Conservation (phyloP, 2,329 filamentous ascomycete species). For the Ophiostoma ips region DNA sequence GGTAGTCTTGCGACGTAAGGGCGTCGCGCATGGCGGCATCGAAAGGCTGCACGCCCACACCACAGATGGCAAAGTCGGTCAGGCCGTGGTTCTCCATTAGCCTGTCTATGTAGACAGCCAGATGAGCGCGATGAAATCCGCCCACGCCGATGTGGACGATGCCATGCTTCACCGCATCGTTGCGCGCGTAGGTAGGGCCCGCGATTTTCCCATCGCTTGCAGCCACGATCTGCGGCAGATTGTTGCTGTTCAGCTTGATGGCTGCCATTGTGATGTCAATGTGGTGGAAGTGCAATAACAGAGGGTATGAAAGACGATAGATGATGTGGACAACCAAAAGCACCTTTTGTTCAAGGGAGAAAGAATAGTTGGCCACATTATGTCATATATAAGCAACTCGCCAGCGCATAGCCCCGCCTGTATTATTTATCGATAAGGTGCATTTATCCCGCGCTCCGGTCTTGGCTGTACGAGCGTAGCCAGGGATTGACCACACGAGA, state of each 20-base stretch:
- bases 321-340: no score
- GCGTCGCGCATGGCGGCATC: conserved; percentile 38
- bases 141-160: conserved; percentile 41
- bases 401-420: no score
- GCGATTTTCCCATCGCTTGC: conserved; percentile 15
- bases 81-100: conserved; percentile 32
- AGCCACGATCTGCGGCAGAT: conserved; percentile 22
- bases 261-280: conserved; percentile 3
- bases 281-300: no score
- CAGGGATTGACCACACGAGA: no score
- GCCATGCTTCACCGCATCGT: conserved; percentile 32
- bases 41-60: conserved; percentile 36
- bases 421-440: no score
- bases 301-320: no score
- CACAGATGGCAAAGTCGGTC: conserved; percentile 35
- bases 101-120: conserved; percentile 37
- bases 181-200: conserved; percentile 30
- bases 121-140: conserved; percentile 39
- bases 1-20: conserved; percentile 31
- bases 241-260: conserved; percentile 26
- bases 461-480: no score
- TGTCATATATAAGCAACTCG: no score
- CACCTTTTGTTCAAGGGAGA: background rate
- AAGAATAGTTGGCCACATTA: background rate
- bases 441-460: no score